These are phyloP conservation scores for Kockovaella imperatae DNA, from an alignment of 768 basidiomycete species.

Conservation along the genomic window DNA sequence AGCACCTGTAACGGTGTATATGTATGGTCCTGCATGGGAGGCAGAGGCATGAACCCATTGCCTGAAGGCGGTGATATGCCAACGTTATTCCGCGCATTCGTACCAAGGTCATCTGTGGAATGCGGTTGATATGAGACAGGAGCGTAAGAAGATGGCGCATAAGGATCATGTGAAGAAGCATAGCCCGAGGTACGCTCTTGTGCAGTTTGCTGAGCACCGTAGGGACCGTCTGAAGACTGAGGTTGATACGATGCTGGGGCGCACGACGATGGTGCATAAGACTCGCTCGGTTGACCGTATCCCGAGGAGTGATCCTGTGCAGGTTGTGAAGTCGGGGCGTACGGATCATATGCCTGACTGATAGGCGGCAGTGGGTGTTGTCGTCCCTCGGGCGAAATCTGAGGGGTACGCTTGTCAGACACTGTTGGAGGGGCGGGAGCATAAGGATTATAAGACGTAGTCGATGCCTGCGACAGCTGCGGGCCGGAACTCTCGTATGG, in stretches of 20 bases:
- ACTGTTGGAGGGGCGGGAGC: conserved; percentile 5
- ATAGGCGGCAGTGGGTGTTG: neutral
- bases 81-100: conserved; percentile 11
- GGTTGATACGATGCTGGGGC: too few relatives aligned
- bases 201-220: too few relatives aligned
- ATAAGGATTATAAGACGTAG: conserved; percentile 1
- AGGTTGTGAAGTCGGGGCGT: neutral
- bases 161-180: conserved; percentile 2
- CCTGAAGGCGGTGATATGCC: conserved; percentile 29
- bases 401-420: too few relatives aligned
- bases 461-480: too few relatives aligned
- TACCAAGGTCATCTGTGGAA: conserved; percentile 1
- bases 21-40: conserved; percentile 13
- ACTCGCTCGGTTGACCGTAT: too few relatives aligned
- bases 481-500: too few relatives aligned
- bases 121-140: conserved; percentile 8
- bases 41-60: conserved; percentile 14
- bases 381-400: neutral
- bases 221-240: too few relatives aligned
- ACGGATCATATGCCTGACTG: neutral
- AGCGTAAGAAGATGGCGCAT: conserved; percentile 21
- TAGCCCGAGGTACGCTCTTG: too few relatives aligned
- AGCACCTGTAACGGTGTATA: conserved; percentile 36
- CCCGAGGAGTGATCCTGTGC: too few relatives aligned
- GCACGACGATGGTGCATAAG: too few relatives aligned